phyloP scores from a whole-genome alignment of 2,329 filamentous ascomycete genomes.

The Daldinia eschscholtzii region DNA sequence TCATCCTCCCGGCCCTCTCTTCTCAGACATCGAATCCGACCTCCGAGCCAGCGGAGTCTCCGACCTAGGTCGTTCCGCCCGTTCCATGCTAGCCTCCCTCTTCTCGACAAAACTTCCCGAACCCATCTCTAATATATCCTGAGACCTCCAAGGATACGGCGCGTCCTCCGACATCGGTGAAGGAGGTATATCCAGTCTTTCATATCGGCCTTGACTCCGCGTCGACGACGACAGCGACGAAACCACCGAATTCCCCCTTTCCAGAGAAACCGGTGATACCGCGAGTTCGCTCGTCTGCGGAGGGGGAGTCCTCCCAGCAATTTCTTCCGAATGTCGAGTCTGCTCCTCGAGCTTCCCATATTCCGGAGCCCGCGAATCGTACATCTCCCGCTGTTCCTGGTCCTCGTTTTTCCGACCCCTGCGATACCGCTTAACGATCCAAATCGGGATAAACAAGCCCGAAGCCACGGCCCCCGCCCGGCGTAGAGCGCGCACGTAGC shows the following conservation, averaged over 20 bases:
- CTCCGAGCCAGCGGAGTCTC: constrained; percentile 4
- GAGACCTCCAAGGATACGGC: constrained; percentile 18
- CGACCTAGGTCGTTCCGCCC: neutral
- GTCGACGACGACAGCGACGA: constrained; percentile 32
- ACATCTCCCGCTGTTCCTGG: neutral
- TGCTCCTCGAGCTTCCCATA: constrained; percentile 21
- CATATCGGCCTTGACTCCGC: constrained; percentile 27
- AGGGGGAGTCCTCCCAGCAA: neutral
- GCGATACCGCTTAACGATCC: constrained; percentile 13
- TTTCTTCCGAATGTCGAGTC: neutral
- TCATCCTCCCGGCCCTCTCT: neutral
- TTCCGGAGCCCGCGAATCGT: constrained; percentile 1
- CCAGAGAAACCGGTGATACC: neutral
- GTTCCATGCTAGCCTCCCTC: neutral
- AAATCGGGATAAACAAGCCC: constrained; percentile 17
- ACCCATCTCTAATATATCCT: neutral
- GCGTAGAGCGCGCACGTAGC: constrained; percentile 10
- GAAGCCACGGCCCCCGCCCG: constrained; percentile 21
- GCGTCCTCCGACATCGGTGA: constrained; percentile 31
- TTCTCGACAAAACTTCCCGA: neutral
- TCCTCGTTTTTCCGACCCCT: neutral
- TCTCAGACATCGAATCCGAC: constrained; percentile 1
- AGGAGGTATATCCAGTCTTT: constrained; percentile 27
- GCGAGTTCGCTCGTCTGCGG: neutral
- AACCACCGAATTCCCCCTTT: constrained; percentile 19